Evolutionary conservation across 768 basidiomycete species (phyloP).

Genomic region (Tricholoma sp.): DNA sequence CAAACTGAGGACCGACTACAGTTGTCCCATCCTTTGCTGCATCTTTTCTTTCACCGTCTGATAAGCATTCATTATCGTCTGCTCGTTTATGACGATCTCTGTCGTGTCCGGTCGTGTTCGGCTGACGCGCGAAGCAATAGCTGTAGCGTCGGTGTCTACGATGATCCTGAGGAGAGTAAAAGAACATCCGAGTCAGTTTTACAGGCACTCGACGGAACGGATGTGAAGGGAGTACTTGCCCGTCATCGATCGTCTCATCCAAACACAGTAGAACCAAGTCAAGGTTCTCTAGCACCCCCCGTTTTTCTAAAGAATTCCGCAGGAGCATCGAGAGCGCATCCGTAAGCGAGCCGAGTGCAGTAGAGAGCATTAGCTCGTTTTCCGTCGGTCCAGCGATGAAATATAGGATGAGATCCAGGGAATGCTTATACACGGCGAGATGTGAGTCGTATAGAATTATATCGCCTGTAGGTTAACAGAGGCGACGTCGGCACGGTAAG

Average conservation of each 20-base stretch:
- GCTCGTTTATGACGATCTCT: slow-evolving; percentile 98
- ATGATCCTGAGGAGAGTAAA: slow-evolving; percentile 63
- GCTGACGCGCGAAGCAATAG: slow-evolving; percentile 94
- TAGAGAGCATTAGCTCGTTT: slow-evolving; percentile 94
- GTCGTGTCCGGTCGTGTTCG: slow-evolving; percentile 89
- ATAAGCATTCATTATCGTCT: slow-evolving; percentile 91
- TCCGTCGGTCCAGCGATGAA: slow-evolving; percentile 81
- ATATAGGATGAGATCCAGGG: slow-evolving; percentile 94
- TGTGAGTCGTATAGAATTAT: slow-evolving; percentile 89
- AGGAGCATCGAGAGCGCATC: slow-evolving; percentile 86
- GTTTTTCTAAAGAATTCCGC: slow-evolving; percentile 91
- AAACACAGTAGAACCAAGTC: slow-evolving; percentile 89
- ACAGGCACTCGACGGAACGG: neutral
- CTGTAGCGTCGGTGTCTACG: slow-evolving; percentile 91
- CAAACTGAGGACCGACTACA: slow-evolving; percentile 33
- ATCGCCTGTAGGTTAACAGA: slow-evolving; percentile 53
- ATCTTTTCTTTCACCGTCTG: slow-evolving; percentile 84
- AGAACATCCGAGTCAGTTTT: too few species aligned
- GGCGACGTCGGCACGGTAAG: neutral
- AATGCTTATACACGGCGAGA: slow-evolving; percentile 90
- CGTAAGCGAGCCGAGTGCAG: slow-evolving; percentile 76
- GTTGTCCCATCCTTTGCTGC: slow-evolving; percentile 75
- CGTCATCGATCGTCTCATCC: slow-evolving; percentile 97
- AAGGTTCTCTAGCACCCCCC: slow-evolving; percentile 89
- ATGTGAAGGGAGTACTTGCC: slow-evolving; percentile 59